Conservation (phyloP, 148 eudicot species). For the Rhododendron henanense region DNA sequence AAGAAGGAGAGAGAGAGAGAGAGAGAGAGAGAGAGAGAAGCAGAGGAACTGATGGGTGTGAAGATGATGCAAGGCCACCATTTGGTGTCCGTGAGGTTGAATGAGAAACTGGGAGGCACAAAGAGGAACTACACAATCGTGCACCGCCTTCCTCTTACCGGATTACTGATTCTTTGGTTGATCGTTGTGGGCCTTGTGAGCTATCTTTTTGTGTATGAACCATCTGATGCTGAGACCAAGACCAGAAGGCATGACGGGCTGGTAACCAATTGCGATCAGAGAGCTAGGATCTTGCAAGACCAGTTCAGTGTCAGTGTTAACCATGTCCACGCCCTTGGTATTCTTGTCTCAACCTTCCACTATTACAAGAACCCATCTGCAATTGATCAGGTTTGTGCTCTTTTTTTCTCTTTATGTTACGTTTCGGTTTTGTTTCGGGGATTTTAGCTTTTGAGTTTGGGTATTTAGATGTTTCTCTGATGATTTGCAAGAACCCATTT, state of each 20-base stretch:
- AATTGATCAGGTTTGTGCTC: conserved; percentile 14
- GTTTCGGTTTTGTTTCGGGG: neutral
- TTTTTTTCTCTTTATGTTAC: conserved; percentile 11
- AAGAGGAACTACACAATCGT: conserved; percentile 38
- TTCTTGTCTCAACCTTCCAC: conserved; percentile 47
- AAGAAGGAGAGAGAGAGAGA: neutral
- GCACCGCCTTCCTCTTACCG: conserved; percentile 18
- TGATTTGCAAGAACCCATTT: neutral
- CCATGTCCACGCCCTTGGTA: conserved; percentile 69
- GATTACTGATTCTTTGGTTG: conserved; percentile 27
- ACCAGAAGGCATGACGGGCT: conserved; percentile 46
- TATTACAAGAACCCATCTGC: conserved; percentile 13
- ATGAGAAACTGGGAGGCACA: conserved; percentile 30
- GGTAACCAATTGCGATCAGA: conserved; percentile 55
- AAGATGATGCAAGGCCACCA: conserved; percentile 39
- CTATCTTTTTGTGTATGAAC: conserved; percentile 15
- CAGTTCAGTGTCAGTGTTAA: conserved; percentile 68
- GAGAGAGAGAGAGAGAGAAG: neutral
- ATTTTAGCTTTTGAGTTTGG: neutral
- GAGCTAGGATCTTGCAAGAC: conserved; percentile 70
- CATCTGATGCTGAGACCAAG: conserved; percentile 35
- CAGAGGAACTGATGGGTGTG: conserved; percentile 26
- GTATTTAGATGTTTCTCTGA: neutral
- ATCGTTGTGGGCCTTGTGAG: conserved; percentile 17
- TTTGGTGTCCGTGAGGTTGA: conserved; percentile 38